Evolutionary conservation across 2,329 filamentous ascomycete genomes (phyloP), one percentile per base, ranked within the genome.

Genomic region (Chalaropsis ovoidea): DNA sequence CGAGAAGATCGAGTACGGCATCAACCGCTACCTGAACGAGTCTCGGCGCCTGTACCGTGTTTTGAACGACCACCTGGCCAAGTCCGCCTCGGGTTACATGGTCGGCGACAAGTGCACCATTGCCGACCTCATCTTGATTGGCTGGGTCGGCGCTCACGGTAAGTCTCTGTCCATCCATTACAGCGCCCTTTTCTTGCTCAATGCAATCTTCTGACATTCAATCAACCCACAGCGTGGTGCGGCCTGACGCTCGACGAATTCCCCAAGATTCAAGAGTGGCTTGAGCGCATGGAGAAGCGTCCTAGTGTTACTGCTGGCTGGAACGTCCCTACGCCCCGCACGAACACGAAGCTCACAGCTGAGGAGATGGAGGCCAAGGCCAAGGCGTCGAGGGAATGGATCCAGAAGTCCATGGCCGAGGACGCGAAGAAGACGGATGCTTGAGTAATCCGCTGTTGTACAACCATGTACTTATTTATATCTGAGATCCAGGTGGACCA

Each of bases 1-100:
- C 0, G 87, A 92, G 73, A 85, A 82, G 73, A 93, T 95, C 71
- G 79, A 86, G 71, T 95, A 96, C 73, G 90, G 87, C 68, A 84
- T 95, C 65, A 84, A 89, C 72, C 83, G 91, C 61, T 96, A 95
- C 77, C 78, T 81, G 72, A 94, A 90, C 73, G 91, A 96, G 77
- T 90, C 88, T 0, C 81, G 86, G n/a, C 85, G 91, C 15, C 79
- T 96, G 1, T 95, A 94, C 77, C 80, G 84, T 63, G 86, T 90
- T 22, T 77, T 95, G 67, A 86, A 95, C 72, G 83, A 81, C 61
- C 85, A 91, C 65, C 82, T 96, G 54, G 74, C 76, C 68, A 79
- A 80, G 71, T 80, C 80, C 4, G 72, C 74, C 2, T 82, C 79
- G 0, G 82, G 81, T 13, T 87, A 80, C 72, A 75, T 87, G 13